Conservation (phyloP, 78 protist species). For the Dictyostelium discoideum region DNA sequence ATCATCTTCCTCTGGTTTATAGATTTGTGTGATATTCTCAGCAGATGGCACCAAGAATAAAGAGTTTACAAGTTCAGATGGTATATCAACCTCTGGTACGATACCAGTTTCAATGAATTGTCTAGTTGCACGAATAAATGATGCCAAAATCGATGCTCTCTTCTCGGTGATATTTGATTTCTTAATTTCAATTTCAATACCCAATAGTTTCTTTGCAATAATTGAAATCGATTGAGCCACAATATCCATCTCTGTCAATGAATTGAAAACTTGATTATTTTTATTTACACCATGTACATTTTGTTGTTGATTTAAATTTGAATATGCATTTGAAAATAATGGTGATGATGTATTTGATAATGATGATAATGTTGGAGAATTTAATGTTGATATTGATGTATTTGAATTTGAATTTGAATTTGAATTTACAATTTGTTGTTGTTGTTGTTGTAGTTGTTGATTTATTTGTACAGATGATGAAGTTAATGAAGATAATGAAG, state of each 20-base stretch:
- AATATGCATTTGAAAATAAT: background rate
- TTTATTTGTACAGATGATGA: background rate
- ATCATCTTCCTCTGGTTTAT: conserved; percentile 9
- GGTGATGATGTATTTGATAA: background rate
- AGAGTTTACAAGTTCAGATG: conserved; percentile 34
- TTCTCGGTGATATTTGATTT: conserved; percentile 58
- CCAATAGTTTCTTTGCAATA: conserved; percentile 56
- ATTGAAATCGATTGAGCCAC: conserved; percentile 70
- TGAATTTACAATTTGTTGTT: too few species aligned
- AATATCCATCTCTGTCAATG: conserved; percentile 57
- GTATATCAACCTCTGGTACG: conserved; percentile 20
- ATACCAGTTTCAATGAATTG: conserved; percentile 51
- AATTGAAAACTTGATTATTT: conserved; percentile 7
- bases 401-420: background rate
- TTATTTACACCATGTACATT: background rate
- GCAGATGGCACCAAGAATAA: background rate
- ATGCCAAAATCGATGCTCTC: conserved; percentile 28
- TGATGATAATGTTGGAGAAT: background rate
- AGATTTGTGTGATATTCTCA: conserved; percentile 15
- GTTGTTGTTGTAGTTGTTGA: background rate
- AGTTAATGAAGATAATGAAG: background rate
- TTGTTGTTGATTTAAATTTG: conserved; percentile 13
- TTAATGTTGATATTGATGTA: background rate
- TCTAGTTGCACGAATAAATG: conserved; percentile 20
- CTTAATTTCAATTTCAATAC: conserved; percentile 55